These are phyloP conservation scores for Metschnikowia peoriensis DNA, from an alignment of 805 yeast genomes.

Conservation along the genomic window DNA sequence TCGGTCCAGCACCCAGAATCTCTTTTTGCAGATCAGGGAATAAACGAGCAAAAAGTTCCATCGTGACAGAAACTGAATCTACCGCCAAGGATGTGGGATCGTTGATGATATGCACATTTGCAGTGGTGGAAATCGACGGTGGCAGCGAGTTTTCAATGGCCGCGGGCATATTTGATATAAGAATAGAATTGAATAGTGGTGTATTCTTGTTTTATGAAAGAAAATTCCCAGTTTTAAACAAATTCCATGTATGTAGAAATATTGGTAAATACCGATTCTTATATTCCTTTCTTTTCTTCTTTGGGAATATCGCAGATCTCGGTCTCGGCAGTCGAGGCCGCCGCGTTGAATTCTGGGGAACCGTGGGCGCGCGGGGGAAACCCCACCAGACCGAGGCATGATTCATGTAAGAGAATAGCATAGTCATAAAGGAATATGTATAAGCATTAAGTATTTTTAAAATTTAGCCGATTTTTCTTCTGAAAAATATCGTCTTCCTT, in stretches of 20 bases:
- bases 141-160: constrained; percentile 2
- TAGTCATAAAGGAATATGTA: not conserved
- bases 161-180: constrained; percentile 5
- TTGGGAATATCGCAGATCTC: not conserved
- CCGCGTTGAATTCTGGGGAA: not conserved
- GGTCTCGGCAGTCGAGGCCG: not conserved
- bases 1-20: not conserved
- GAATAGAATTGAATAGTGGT: too few species aligned
- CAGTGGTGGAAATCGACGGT: constrained; percentile 25
- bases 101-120: constrained; percentile 31
- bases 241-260: too few species aligned
- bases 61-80: constrained; percentile 33
- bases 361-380: not conserved
- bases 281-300: not conserved
- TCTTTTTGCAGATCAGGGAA: constrained; percentile 26
- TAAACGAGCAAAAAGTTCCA: constrained; percentile 31
- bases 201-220: too few species aligned
- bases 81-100: constrained; percentile 26
- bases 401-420: not conserved
- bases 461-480: too few species aligned
- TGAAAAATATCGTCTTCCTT: too few species aligned
- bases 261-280: too few species aligned
- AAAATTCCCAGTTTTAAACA: too few species aligned
- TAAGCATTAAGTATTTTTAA: too few species aligned
- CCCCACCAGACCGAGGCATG: not conserved